Conservation (phyloP, 1,139 yeast species). For the Blastobotrys raffinosifermentans region DNA sequence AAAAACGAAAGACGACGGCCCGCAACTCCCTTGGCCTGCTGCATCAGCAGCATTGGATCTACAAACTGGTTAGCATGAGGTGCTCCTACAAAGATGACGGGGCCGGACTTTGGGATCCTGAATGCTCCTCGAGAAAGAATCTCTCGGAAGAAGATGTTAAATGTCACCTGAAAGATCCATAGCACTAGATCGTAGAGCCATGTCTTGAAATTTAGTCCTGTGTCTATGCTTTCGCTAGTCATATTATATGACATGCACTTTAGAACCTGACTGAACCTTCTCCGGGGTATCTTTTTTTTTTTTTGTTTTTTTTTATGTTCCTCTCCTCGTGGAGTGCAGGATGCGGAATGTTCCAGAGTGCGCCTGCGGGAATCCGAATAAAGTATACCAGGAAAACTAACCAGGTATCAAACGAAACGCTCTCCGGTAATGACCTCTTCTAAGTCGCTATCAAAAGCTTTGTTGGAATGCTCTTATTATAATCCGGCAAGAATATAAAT, state of each 20-base stretch:
- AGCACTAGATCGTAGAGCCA: slow-evolving; percentile 35
- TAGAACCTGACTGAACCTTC: not conserved
- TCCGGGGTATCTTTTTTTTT: not conserved
- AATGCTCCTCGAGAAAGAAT: slow-evolving; percentile 88
- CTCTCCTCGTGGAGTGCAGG: no score
- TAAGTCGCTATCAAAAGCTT: no score
- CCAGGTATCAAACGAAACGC: no score
- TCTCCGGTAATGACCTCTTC: no score
- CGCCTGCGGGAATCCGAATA: no score
- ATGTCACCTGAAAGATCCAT: slow-evolving; percentile 36
- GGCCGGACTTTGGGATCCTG: slow-evolving; percentile 75
- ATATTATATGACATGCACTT: no score
- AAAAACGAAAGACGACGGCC: slow-evolving; percentile 75
- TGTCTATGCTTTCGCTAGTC: slow-evolving; percentile 14
- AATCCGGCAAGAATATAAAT: no score
- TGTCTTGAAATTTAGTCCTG: slow-evolving; percentile 7
- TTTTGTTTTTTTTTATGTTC: not conserved
- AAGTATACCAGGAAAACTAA: no score
- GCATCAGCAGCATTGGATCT: slow-evolving; percentile 81
- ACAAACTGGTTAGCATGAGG: slow-evolving; percentile 98
- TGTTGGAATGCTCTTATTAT: no score
- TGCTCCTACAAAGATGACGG: slow-evolving; percentile 92
- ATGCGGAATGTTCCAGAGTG: no score
- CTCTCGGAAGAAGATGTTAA: slow-evolving; percentile 73
- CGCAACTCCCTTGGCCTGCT: slow-evolving; percentile 67